Evolutionary conservation across 2,329 filamentous ascomycete species (phyloP), one percentile per base, ranked within the genome.

Genomic region (Penicillium capsulatum): DNA sequence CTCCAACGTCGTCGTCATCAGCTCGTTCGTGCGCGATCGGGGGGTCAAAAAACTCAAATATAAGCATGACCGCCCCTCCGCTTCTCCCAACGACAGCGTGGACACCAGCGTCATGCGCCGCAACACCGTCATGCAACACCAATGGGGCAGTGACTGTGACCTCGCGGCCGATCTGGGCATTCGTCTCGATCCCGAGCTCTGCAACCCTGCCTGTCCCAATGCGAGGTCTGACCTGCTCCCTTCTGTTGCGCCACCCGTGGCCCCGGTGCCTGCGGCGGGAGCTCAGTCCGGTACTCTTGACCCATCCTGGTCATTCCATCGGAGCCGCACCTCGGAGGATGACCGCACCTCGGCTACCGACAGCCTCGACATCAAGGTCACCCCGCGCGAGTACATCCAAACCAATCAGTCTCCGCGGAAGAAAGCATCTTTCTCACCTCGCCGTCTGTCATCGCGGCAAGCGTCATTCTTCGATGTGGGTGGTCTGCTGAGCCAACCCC

Each of bases 91-190:
- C 27, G 75, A 79, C 48, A 64, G 62, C 40, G 57, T 69, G 39
- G 64, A 67, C 27, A 57, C 62, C 33, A 64, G 59, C 36, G 64
- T 56, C 29, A 49, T 61, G 2, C 60, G 66, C 28, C 61, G 65
- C 24, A 55, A 60, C 20, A 89, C 85, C 1, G 68, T 84, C 27
- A 81, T 83, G 31, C 68, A 81, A 44, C 77, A 79, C 34, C 79
- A 86, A 40, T 91, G 86, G 82, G 89, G 87, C 30, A 95, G 88
- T 53, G 91, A 97, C 54, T 89, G 94, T 58, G 88, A 97, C 59
- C 76, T 97, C 1, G 88, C 94, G 3, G 75, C 84, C 35, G 86
- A 83, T 44, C 57, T 95, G 3, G 90, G 91, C 6, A 79, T 91
- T 27, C 78, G 84, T 9, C 74, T 80, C 20, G 70, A 73, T 10